Conservation (phyloP, 306 rosid genomes). For the Vachellia pachyceras region DNA sequence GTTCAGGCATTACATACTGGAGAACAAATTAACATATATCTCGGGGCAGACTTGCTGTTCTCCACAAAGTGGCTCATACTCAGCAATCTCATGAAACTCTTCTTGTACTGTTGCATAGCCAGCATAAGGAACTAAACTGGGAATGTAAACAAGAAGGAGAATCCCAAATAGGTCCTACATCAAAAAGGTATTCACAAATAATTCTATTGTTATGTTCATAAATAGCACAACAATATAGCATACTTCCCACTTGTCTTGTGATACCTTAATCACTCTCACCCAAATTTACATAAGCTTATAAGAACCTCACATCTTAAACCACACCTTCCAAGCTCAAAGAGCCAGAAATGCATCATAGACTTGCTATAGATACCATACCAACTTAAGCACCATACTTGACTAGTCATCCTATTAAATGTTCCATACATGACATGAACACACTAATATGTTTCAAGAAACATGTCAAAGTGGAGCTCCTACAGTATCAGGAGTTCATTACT, state of each 20-base stretch:
- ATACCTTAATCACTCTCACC: not conserved
- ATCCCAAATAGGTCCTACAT: slow-evolving; percentile 74
- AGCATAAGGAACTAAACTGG: slow-evolving; percentile 72
- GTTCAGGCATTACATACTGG: slow-evolving; percentile 60
- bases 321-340: not conserved
- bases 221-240: slow-evolving; percentile 8
- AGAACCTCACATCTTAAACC: slow-evolving; percentile 2
- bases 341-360: not conserved
- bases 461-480: not conserved
- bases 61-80: slow-evolving; percentile 68
- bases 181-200: slow-evolving; percentile 35
- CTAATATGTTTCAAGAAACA: not conserved
- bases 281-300: slow-evolving; percentile 3
- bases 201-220: not conserved
- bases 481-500: not conserved
- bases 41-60: slow-evolving; percentile 82
- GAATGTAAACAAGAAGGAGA: slow-evolving; percentile 68
- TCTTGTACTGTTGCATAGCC: slow-evolving; percentile 52
- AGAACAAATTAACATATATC: slow-evolving; percentile 57
- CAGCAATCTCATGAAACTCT: slow-evolving; percentile 60
- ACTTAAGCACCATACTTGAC: not conserved
- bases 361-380: not conserved
- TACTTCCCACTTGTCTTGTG: not conserved
- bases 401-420: not conserved
- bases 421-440: not conserved